Percentiles rank a stretch among this genome's conserved stretches.
Conservation (phyloP, 2,329 filamentous ascomycete species). For the Dryadomyces quercus-mongolicae region DNA sequence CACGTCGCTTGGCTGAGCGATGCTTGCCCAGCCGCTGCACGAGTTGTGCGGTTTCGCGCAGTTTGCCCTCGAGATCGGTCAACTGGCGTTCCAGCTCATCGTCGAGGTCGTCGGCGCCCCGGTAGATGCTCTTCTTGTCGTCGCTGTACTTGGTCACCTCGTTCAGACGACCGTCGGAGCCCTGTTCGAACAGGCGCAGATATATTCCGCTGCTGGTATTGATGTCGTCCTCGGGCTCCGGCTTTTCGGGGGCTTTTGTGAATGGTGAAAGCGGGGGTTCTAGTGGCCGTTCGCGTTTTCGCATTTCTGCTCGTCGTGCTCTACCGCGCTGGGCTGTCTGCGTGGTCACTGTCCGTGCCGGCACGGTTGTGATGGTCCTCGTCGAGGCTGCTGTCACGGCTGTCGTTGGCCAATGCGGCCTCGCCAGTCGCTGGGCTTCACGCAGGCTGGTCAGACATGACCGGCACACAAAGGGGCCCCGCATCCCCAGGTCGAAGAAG, state of each 20-base stretch:
- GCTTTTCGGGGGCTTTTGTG: too few species aligned
- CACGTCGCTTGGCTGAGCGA: slow-evolving; percentile 1
- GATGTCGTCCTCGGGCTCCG: background rate
- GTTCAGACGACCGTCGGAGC: slow-evolving; percentile 23
- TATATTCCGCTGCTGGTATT: slow-evolving; percentile 12
- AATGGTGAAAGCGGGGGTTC: too few species aligned
- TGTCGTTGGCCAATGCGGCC: background rate
- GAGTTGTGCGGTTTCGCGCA: slow-evolving; percentile 15
- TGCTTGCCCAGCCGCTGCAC: slow-evolving; percentile 15
- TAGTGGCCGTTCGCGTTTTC: background rate
- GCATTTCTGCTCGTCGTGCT: background rate
- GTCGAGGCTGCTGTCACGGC: too few species aligned
- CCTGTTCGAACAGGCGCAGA: slow-evolving; percentile 38
- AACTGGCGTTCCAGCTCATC: slow-evolving; percentile 27
- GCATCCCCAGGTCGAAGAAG: slow-evolving; percentile 9
- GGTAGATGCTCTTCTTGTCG: slow-evolving; percentile 24
- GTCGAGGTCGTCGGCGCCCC: slow-evolving; percentile 19
- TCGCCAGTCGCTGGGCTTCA: background rate
- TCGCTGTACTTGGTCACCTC: slow-evolving; percentile 24
- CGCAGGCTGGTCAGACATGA: slow-evolving; percentile 11
- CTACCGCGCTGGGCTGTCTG: background rate
- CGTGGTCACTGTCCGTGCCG: background rate
- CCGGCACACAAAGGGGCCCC: slow-evolving; percentile 12
- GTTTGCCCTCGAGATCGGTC: slow-evolving; percentile 20
- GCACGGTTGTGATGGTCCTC: background rate